Base-by-base conservation (phyloP, 208 protist species). In the Wallacemonas sp. region DNA sequence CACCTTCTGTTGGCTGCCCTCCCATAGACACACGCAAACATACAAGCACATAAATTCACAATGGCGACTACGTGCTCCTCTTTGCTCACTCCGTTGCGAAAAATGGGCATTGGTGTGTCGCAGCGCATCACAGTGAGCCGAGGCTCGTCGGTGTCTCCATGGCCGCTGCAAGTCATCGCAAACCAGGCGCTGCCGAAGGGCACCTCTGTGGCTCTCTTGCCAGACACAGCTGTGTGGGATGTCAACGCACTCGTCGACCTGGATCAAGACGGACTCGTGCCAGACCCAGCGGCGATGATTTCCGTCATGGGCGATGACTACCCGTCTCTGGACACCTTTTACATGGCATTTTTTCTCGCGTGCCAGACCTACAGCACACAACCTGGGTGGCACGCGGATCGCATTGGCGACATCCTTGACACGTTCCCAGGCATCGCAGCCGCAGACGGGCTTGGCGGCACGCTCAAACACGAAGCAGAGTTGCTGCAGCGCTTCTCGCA, bases 221-320 rank as follows among this genome's bases (percentile, higher is more conserved):
- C 77, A 6, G 77, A 74, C 21, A 22, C 64, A 1, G 68, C 67
- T 4, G 26, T 83, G n/a, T 65, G 69, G 49, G 65, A 60, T 2
- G 46, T 70, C 49, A 71, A 76, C 34, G 47, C 42, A 14, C 54
- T 72, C 0, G 45, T 76, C 3, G 77, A 83, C 33, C 63, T 68
- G 1, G 72, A 79, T 22, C 54, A 44, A 38, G 65, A 79, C 62
- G 68, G 77, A 3, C 61, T 79, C 22, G 69, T 79, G 28, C 71
- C 77, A 5, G 67, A 73, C 9, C 72, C 72, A 1, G 68, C 45
- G 14, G 72, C 75, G 22, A 74, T 83, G 63, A 21, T 83, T 19
- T 51, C 49, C 17, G 28, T 73, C 44, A 39, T 79, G 2, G 61
- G 45, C 8, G 44, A 55, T 12, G n/a, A 17, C 30, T 41, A 51